Conservation (phyloP, 1,284 basidiomycete genomes). For the Pseudozyma tsukubaensis region DNA sequence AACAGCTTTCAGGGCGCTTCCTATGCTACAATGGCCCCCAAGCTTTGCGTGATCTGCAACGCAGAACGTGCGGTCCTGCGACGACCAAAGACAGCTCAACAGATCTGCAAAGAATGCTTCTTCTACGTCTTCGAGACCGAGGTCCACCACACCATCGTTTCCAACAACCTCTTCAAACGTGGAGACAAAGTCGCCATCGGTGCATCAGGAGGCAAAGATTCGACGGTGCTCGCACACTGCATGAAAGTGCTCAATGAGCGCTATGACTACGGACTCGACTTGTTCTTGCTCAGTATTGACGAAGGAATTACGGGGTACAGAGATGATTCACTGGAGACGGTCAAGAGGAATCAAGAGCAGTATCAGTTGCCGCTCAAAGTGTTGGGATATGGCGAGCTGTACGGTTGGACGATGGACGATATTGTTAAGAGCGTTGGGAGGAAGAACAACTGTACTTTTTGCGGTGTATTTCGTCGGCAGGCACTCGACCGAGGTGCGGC, state of each 20-base stretch:
- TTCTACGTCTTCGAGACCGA: conserved; percentile 98
- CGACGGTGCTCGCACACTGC: conserved; percentile 95
- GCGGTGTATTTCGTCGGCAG: conserved; percentile 95
- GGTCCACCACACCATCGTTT: conserved; percentile 91
- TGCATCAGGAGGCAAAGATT: conserved; percentile 98
- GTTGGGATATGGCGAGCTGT: conserved; percentile 92
- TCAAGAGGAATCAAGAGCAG: conserved; percentile 95
- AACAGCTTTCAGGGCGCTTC: no score
- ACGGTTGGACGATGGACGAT: conserved; percentile 99
- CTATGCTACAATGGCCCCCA: conserved; percentile 32
- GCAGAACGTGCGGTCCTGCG: conserved; percentile 86
- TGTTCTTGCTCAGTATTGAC: conserved; percentile 95
- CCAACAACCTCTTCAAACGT: conserved; percentile 79
- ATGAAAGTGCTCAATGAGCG: conserved; percentile 95
- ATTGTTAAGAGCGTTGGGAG: conserved; percentile 93
- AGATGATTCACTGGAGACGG: conserved; percentile 97
- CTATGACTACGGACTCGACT: conserved; percentile 89
- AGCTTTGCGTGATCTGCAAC: conserved; percentile 78
- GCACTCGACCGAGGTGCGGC: conserved; percentile 94
- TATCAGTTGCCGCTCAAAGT: conserved; percentile 96
- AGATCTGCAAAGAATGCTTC: conserved; percentile 94
- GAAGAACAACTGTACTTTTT: conserved; percentile 99
- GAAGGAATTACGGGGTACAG: conserved; percentile 98
- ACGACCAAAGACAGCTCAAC: conserved; percentile 95
- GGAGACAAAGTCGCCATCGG: conserved; percentile 97